Conservation (phyloP, 129 eudicot species). For the Tagetes patula region DNA sequence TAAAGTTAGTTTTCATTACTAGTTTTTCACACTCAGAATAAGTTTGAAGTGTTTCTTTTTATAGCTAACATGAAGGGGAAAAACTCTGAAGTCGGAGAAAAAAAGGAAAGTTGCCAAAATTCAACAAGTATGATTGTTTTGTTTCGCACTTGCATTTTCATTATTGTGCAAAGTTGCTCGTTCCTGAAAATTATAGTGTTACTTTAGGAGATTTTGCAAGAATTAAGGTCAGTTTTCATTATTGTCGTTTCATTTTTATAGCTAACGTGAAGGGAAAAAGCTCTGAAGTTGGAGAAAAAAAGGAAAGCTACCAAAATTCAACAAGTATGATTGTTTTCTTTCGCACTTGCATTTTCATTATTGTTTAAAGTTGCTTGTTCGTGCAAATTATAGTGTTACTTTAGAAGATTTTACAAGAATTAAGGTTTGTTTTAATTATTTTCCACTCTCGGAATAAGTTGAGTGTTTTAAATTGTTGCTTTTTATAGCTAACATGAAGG, state of each 20-base stretch:
- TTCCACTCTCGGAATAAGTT: not conserved
- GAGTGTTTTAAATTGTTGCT: not conserved
- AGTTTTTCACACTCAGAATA: not conserved
- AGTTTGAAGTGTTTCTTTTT: not conserved
- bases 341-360: conserved; percentile 8
- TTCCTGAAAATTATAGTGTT: conserved; percentile 7
- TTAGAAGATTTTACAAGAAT: not conserved
- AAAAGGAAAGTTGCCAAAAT: conserved; percentile 24
- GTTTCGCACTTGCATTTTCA: conserved; percentile 14
- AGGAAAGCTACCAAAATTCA: conserved; percentile 22
- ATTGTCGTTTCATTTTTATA: not conserved
- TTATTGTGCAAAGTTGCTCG: not conserved
- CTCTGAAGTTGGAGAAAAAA: conserved; percentile 17
- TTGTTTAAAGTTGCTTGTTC: not conserved
- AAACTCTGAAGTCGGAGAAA: conserved; percentile 11
- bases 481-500: conserved; percentile 18
- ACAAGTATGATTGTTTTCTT: conserved; percentile 27
- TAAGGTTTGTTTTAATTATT: not conserved
- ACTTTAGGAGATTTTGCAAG: not conserved
- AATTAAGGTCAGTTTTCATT: conserved; percentile 6
- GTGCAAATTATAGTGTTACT: not conserved
- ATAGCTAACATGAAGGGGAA: conserved; percentile 19
- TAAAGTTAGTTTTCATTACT: not conserved
- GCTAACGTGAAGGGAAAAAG: conserved; percentile 17
- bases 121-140: conserved; percentile 24